Evolutionary conservation across 352 stramenopile genomes (phyloP).

Genomic region (Globisporangium takayamanum): DNA sequence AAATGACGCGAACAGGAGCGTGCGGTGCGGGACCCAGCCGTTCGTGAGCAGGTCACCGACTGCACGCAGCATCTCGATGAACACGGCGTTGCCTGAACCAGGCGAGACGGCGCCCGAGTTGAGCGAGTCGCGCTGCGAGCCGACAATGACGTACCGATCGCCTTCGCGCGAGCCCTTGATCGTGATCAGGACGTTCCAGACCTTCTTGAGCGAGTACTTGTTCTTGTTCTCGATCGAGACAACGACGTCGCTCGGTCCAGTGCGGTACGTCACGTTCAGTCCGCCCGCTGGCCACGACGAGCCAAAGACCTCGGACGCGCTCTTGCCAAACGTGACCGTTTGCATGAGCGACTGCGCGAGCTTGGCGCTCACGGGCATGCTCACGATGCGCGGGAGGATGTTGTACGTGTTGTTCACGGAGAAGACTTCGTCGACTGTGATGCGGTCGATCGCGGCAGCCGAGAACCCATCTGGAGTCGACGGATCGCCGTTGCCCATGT

Average conservation of each 20-base stretch:
- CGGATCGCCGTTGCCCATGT: conserved; percentile 83
- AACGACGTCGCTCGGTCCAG: conserved; percentile 19
- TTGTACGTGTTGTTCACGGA: conserved; percentile 80
- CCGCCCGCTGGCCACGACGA: conserved; percentile 23
- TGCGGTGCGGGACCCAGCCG: conserved; percentile 74
- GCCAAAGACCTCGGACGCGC: conserved; percentile 38
- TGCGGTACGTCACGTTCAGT: conserved; percentile 26
- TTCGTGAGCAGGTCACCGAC: conserved; percentile 55
- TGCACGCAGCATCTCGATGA: conserved; percentile 59
- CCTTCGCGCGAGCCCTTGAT: conserved; percentile 60
- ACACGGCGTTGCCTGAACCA: conserved; percentile 72
- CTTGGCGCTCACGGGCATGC: conserved; percentile 60
- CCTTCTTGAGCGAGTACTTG: conserved; percentile 66
- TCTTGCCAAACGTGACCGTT: conserved; percentile 16
- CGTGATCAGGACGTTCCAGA: conserved; percentile 76
- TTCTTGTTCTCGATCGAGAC: conserved; percentile 54
- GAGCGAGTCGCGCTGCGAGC: conserved; percentile 55
- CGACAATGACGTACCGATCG: conserved; percentile 76
- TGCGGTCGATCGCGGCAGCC: conserved; percentile 41
- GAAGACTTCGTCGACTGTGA: conserved; percentile 73
- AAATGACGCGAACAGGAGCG: conserved; percentile 69
- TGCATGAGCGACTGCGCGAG: conserved; percentile 48
- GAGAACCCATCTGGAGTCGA: conserved; percentile 72
- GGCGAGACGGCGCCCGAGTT: conserved; percentile 57
- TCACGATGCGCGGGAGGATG: conserved; percentile 62